Base-by-base conservation (phyloP, 306 rosid species). In the Begonia loranthoides region DNA sequence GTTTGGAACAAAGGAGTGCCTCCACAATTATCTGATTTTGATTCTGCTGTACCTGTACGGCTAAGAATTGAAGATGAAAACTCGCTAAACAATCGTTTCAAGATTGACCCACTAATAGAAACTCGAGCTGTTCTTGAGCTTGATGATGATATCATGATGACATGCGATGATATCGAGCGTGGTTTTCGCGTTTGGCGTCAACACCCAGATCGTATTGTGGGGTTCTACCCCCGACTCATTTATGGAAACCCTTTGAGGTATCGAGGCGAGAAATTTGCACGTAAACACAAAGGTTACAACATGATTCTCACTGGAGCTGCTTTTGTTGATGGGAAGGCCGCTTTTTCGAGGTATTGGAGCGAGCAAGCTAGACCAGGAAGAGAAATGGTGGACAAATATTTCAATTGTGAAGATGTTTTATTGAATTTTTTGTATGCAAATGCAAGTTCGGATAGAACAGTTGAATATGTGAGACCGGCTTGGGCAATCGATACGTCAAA, bases 301-400 rank as follows among this genome's bases (percentile, higher is more conserved):
- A 83, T 92, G 96, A 79, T 92, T 60, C 99, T 92, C 49, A 92
- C 99, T 0, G 99, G 99, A 22, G 99, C 99, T 19, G 99, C 99
- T 38, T 92, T 92, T 39, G 66, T 92, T 4, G 99, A 92, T 58
- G 50, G 79, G 41, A 71, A 78, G 61, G 50, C 61, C 19, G 96
- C 99, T 65, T 92, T 92, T 54, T 24, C 64, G 70, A 83, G 82
- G 70, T 92, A 92, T 41, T 86, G 99, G 99, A 55, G 93, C 21
- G 75, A 73, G 59, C 72, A 70, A 64, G 93, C 96, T 3, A 65
- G 65, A 61, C 60, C 62, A 67, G 99, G 88, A 17, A 76, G 99
- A 67, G 94, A 80, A 52, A 5, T 75, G 39, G 99, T 92, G 16
- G 82, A 86, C 63, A 73, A 69, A 63, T 44, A 5, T 4, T 92